Percentiles rank a stretch among this genome's conserved stretches.
Evolutionary conservation across 208 protist genomes (phyloP).

Genomic region (Acanthamoeba lugdunensis): DNA sequence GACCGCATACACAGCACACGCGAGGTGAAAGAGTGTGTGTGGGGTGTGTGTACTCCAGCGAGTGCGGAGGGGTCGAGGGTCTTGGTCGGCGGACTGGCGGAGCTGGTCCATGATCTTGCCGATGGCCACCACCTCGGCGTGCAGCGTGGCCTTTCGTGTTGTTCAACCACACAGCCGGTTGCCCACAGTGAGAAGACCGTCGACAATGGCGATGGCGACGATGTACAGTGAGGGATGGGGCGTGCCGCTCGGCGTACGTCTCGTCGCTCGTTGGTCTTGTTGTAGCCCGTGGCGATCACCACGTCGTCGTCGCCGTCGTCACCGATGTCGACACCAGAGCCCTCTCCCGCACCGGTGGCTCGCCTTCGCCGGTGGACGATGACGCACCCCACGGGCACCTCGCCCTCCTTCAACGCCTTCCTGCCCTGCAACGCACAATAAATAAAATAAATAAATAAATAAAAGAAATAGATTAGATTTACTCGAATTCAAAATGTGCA

Average conservation of each 20-base stretch:
- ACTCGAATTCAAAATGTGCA: constrained; percentile 4
- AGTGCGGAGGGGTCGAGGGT: neutral
- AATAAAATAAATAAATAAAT: constrained; percentile 27
- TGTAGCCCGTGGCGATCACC: constrained; percentile 78
- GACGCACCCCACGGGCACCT: constrained; percentile 96
- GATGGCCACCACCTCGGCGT: constrained; percentile 92
- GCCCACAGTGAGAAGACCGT: neutral
- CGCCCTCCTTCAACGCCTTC: constrained; percentile 80
- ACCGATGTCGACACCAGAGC: neutral
- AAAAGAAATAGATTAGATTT: neutral
- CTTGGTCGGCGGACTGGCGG: neutral
- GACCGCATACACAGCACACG: neutral
- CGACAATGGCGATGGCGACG: neutral
- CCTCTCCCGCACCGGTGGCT: constrained; percentile 61
- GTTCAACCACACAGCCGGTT: neutral
- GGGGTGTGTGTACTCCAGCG: neutral
- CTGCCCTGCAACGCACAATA: constrained; percentile 12
- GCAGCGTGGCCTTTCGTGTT: constrained; percentile 83
- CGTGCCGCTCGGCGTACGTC: constrained; percentile 81
- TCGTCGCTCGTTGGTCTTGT: constrained; percentile 90
- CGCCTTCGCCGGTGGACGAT: constrained; percentile 85
- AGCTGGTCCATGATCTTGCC: constrained; percentile 71
- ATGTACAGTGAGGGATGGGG: no score
- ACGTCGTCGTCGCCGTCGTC: neutral
- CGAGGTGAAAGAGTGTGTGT: neutral